These are phyloP conservation scores for Xylaria multiplex DNA, from an alignment of 2,329 filamentous ascomycete genomes.

Conservation along the genomic window DNA sequence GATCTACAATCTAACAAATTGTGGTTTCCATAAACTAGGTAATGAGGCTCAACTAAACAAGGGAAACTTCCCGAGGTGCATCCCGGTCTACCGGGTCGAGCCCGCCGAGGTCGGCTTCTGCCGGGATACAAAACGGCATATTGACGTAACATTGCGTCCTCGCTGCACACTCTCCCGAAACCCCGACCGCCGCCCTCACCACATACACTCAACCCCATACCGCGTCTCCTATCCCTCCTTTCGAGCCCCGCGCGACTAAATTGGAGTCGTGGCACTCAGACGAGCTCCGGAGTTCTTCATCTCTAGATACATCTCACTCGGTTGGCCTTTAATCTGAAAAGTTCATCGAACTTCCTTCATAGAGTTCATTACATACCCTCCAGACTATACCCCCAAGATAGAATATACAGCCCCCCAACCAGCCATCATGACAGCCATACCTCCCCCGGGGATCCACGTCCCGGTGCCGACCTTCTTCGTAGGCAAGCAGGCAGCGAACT, in stretches of 20 bases:
- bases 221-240: constrained; percentile 29
- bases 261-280: neutral
- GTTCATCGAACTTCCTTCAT: neutral
- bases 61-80: constrained; percentile 3
- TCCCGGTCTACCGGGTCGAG: constrained; percentile 1
- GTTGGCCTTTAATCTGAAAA: neutral
- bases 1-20: too few relatives aligned
- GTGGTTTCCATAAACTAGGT: too few relatives aligned
- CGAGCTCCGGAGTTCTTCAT: neutral
- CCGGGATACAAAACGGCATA: neutral
- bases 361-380: neutral
- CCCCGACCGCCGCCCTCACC: constrained; percentile 31
- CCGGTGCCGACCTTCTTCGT: constrained; percentile 72
- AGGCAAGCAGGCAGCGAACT: constrained; percentile 50
- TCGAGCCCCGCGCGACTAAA: constrained; percentile 38
- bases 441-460: constrained; percentile 63
- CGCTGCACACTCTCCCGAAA: constrained; percentile 40
- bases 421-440: constrained; percentile 43
- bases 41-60: neutral
- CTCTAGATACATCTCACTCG: neutral
- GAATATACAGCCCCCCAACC: neutral
- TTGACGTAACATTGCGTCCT: constrained; percentile 20
- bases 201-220: constrained; percentile 24
- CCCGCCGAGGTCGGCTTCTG: constrained; percentile 22
- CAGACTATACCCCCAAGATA: neutral